phyloP scores from a whole-genome alignment of 768 basidiomycete species.

The Tricholomella constricta region DNA sequence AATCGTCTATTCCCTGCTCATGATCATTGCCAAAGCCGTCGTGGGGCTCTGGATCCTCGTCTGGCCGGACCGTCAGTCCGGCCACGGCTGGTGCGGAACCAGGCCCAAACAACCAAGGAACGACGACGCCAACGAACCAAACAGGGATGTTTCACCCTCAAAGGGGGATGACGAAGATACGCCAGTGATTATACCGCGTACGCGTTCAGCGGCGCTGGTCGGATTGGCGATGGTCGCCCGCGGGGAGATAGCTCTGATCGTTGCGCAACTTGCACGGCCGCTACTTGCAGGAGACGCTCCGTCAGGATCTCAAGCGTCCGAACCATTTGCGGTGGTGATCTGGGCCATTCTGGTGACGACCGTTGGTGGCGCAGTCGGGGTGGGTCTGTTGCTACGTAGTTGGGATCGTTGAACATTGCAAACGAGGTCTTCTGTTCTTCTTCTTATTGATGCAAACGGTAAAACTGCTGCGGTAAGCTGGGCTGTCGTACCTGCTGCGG shows the following conservation, averaged over 20 bases:
- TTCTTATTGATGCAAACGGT: too few species aligned
- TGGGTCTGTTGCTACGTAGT: slow-evolving; percentile 25
- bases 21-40: slow-evolving; percentile 53
- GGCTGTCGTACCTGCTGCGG: too few species aligned
- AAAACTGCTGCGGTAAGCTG: too few species aligned
- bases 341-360: slow-evolving; percentile 62
- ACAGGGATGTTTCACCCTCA: neutral
- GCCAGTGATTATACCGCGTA: slow-evolving; percentile 12
- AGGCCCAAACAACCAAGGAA: neutral
- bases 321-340: slow-evolving; percentile 53
- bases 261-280: slow-evolving; percentile 47
- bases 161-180: neutral
- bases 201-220: slow-evolving; percentile 40
- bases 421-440: too few species aligned
- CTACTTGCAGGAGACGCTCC: slow-evolving; percentile 22
- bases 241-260: slow-evolving; percentile 68
- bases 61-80: slow-evolving; percentile 25
- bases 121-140: neutral
- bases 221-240: slow-evolving; percentile 65
- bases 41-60: slow-evolving; percentile 48
- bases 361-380: slow-evolving; percentile 45
- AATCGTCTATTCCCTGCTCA: slow-evolving; percentile 56
- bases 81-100: slow-evolving; percentile 15
- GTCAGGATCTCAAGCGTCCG: too few species aligned
- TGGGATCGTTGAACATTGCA: neutral